A percentile compares a stretch with the other conserved stretches of the same genome.
Evolutionary conservation across 73 alveolate genomes (phyloP).

Genomic region (Paramecium bursaria): DNA sequence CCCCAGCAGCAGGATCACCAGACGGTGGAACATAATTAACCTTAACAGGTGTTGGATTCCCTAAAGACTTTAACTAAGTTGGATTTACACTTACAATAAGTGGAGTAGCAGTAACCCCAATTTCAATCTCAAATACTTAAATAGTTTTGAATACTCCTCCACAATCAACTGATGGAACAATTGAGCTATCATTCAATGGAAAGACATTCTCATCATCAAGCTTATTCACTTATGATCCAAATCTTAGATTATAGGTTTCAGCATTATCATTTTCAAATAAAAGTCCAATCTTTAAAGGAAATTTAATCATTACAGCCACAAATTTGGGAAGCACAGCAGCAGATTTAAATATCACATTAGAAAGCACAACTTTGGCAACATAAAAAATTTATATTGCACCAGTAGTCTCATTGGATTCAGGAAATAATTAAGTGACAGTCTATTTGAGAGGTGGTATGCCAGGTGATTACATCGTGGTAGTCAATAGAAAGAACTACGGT

Average conservation of each 20-base stretch:
- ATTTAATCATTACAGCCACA: constrained; percentile 7
- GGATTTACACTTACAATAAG: not conserved
- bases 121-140: not conserved
- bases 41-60: constrained; percentile 36
- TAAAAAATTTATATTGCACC: constrained; percentile 9
- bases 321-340: not conserved
- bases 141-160: constrained; percentile 8
- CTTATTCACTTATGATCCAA: constrained; percentile 38
- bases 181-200: not conserved
- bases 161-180: constrained; percentile 2
- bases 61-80: constrained; percentile 17
- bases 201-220: not conserved
- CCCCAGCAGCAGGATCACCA: not conserved
- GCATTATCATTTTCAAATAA: not conserved
- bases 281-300: constrained; percentile 28
- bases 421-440: not conserved
- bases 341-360: constrained; percentile 14
- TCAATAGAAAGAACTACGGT: constrained; percentile 35
- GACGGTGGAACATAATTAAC: constrained; percentile 32
- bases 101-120: constrained; percentile 7
- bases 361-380: no score
- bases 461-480: not conserved
- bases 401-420: not conserved
- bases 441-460: constrained; percentile 66
- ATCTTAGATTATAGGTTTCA: not conserved